Percentiles rank a stretch among this genome's conserved stretches.
Conservation (phyloP, 2,329 filamentous ascomycete species). For the Pseudonectria foliicola region DNA sequence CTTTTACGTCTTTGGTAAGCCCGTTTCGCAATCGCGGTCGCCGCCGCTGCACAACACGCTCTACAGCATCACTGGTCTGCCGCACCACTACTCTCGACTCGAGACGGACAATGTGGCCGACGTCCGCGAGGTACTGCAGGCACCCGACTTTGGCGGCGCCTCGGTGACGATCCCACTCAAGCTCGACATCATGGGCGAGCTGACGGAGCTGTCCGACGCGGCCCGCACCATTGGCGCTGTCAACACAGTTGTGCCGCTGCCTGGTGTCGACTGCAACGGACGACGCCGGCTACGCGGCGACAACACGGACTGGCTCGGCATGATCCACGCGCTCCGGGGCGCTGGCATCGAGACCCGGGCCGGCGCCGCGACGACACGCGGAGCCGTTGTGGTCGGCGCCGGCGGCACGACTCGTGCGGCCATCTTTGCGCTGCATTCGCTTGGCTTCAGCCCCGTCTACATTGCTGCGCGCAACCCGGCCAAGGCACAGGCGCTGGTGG, state of each 20-base stretch:
- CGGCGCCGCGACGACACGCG: conserved; percentile 48
- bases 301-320: conserved; percentile 95
- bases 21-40: conserved; percentile 74
- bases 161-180: conserved; percentile 96
- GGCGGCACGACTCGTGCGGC: conserved; percentile 90
- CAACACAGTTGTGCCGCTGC: conserved; percentile 76
- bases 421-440: conserved; percentile 76
- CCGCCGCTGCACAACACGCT: conserved; percentile 85
- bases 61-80: conserved; percentile 69
- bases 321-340: conserved; percentile 69
- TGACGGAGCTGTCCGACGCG: conserved; percentile 74
- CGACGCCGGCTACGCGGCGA: conserved; percentile 63
- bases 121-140: conserved; percentile 58
- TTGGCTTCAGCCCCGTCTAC: conserved; percentile 82
- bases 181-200: conserved; percentile 71
- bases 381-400: conserved; percentile 79
- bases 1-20: conserved; percentile 84
- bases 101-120: conserved; percentile 64
- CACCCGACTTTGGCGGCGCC: conserved; percentile 77
- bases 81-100: conserved; percentile 69
- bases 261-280: conserved; percentile 28
- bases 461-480: conserved; percentile 68
- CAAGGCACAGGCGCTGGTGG: conserved; percentile 61
- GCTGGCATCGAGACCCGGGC: conserved; percentile 49
- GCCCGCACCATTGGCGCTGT: conserved; percentile 83